phyloP scores from a whole-genome alignment of 2,329 filamentous ascomycete genomes.

The Paraphaeosphaeria minitans region DNA sequence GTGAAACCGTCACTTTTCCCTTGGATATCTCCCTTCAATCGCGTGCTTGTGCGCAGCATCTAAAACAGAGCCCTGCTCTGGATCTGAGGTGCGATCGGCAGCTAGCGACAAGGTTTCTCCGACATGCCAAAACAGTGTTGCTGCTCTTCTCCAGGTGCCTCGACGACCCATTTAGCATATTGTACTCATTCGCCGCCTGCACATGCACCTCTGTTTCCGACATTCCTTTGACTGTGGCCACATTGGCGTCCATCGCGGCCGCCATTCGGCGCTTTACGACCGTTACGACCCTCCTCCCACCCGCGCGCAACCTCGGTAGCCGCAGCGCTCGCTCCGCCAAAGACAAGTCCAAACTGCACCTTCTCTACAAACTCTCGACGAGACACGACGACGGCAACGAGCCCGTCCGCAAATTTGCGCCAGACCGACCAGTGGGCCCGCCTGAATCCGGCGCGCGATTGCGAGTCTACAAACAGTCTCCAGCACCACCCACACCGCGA shows the following conservation, averaged over 20 bases:
- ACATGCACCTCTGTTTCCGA: not conserved
- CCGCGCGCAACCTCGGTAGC: slow-evolving; percentile 20
- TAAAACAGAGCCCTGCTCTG: not conserved
- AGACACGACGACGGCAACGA: not conserved
- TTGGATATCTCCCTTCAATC: not conserved
- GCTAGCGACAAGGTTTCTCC: slow-evolving; percentile 1
- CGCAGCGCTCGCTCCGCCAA: slow-evolving; percentile 8
- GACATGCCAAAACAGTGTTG: not conserved
- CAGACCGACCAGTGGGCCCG: slow-evolving; percentile 4
- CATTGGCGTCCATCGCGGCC: slow-evolving; percentile 36
- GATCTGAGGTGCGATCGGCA: not conserved
- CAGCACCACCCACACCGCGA: not conserved
- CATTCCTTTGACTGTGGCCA: slow-evolving; percentile 19
- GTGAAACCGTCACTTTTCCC: not conserved
- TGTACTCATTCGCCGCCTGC: not conserved
- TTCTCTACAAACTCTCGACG: slow-evolving; percentile 4
- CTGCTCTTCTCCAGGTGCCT: not conserved
- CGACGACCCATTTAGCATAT: not conserved
- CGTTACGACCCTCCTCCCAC: slow-evolving; percentile 21
- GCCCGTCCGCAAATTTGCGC: not conserved
- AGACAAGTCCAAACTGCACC: not conserved
- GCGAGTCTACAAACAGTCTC: not conserved
- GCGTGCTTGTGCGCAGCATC: not conserved
- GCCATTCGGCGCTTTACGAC: slow-evolving; percentile 36
- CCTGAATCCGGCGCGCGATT: not conserved